Evolutionary conservation across 2,329 filamentous ascomycete genomes (phyloP).

Genomic region (Penicillium expansum): DNA sequence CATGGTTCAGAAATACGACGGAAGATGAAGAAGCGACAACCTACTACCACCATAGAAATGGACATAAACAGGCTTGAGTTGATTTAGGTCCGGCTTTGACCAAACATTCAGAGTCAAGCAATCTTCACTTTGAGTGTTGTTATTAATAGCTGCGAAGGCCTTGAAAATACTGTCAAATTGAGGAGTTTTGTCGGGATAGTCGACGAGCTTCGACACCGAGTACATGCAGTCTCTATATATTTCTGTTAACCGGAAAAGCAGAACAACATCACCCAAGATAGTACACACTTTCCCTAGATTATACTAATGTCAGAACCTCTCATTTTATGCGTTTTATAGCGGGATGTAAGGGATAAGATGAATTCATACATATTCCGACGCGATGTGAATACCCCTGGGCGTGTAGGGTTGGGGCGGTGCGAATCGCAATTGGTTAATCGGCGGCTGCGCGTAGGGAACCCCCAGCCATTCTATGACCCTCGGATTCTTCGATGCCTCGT

Average conservation of each 20-base stretch:
- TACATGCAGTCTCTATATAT: conserved; percentile 7
- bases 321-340: too few species aligned
- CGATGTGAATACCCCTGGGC: not conserved
- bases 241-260: not conserved
- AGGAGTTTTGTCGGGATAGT: conserved; percentile 20
- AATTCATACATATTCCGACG: not conserved
- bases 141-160: conserved; percentile 21
- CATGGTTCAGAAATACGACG: not conserved
- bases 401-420: conserved; percentile 20
- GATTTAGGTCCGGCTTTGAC: conserved; percentile 17
- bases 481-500: conserved; percentile 12
- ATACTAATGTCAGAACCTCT: not conserved
- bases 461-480: conserved; percentile 26
- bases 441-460: conserved; percentile 27
- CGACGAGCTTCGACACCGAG: conserved; percentile 1
- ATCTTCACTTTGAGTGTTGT: conserved; percentile 33
- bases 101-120: conserved; percentile 38
- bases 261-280: not conserved
- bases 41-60: conserved; percentile 41
- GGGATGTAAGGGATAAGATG: not conserved
- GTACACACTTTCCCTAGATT: not conserved
- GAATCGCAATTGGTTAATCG: conserved; percentile 27
- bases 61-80: conserved; percentile 39
- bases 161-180: conserved; percentile 22
- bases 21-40: too few species aligned